Conservation (phyloP, 2,329 filamentous ascomycete species). For the Clonostachys chloroleuca region DNA sequence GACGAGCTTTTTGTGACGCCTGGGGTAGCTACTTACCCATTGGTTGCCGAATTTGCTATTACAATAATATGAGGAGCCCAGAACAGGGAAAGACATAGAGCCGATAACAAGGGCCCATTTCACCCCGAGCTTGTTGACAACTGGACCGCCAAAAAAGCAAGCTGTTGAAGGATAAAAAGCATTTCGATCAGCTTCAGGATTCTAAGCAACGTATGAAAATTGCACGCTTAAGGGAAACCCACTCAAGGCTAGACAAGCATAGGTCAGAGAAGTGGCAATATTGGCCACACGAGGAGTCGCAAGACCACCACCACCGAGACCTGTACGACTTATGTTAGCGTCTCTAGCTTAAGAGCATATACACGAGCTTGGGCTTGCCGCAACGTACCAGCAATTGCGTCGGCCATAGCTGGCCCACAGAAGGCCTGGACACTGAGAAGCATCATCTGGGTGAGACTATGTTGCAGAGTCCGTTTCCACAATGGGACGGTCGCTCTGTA, state of each 20-base stretch:
- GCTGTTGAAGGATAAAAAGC: constrained; percentile 10
- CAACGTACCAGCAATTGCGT: constrained; percentile 21
- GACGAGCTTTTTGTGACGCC: background rate
- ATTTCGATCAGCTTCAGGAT: background rate
- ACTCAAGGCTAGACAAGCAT: constrained; percentile 20
- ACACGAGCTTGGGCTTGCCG: too few species aligned
- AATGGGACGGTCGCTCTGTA: constrained; percentile 19
- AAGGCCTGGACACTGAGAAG: constrained; percentile 39
- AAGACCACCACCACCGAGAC: constrained; percentile 37
- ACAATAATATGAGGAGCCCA: constrained; percentile 40
- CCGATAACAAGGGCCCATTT: constrained; percentile 38
- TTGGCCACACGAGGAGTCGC: constrained; percentile 36
- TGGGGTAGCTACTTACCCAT: constrained; percentile 26
- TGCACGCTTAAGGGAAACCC: constrained; percentile 1
- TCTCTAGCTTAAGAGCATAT: too few species aligned
- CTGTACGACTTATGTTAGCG: too few species aligned
- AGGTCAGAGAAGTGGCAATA: constrained; percentile 19
- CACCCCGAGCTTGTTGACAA: constrained; percentile 39
- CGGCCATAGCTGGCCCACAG: constrained; percentile 31
- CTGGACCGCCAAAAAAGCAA: constrained; percentile 34
- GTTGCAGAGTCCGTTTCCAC: constrained; percentile 38
- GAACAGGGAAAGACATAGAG: constrained; percentile 33
- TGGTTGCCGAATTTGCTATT: constrained; percentile 43
- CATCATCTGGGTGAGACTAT: constrained; percentile 44
- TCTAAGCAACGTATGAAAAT: background rate